Percentiles rank a stretch among this genome's conserved stretches.
These are phyloP conservation scores for Zoysia matrella DNA, from an alignment of 202 grass and related monocot genomes.

Conservation along the genomic window DNA sequence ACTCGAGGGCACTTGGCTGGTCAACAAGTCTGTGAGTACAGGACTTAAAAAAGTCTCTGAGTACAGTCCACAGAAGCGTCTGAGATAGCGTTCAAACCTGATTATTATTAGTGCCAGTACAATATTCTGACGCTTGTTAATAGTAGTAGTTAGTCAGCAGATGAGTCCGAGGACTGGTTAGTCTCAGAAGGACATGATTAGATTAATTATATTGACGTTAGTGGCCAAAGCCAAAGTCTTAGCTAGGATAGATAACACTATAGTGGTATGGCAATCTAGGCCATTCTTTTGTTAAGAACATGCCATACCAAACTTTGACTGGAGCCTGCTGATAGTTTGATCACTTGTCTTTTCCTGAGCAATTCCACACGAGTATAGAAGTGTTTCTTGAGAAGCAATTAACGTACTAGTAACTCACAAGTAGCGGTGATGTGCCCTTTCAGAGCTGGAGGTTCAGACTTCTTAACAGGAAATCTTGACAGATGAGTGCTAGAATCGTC, in stretches of 20 bases:
- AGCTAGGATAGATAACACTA: conserved; percentile 9
- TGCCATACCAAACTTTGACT: conserved; percentile 41
- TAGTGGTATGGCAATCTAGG: conserved; percentile 40
- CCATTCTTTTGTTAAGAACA: conserved; percentile 38
- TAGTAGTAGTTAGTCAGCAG: background rate
- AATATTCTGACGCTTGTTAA: background rate
- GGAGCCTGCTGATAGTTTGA: background rate
- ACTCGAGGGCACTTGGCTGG: conserved; percentile 20
- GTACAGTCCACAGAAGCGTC: too few relatives aligned
- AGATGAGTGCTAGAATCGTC: conserved; percentile 27
- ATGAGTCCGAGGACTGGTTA: too few relatives aligned
- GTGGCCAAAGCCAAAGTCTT: background rate
- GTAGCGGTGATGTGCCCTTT: background rate
- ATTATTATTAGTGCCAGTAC: background rate
- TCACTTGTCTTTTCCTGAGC: background rate
- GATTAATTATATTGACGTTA: conserved; percentile 14
- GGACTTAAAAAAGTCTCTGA: too few relatives aligned
- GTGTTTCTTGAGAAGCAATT: conserved; percentile 5
- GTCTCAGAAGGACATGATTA: conserved; percentile 17
- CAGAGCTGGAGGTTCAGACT: conserved; percentile 12
- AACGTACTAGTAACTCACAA: background rate
- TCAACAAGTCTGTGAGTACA: background rate
- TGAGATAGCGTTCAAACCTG: too few relatives aligned
- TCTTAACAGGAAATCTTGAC: conserved; percentile 6
- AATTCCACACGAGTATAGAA: background rate